A percentile compares a stretch with the other conserved stretches of the same genome.
Evolutionary conservation across 139 green algal genomes (phyloP).

Genomic region (Tetraselmis striata): DNA sequence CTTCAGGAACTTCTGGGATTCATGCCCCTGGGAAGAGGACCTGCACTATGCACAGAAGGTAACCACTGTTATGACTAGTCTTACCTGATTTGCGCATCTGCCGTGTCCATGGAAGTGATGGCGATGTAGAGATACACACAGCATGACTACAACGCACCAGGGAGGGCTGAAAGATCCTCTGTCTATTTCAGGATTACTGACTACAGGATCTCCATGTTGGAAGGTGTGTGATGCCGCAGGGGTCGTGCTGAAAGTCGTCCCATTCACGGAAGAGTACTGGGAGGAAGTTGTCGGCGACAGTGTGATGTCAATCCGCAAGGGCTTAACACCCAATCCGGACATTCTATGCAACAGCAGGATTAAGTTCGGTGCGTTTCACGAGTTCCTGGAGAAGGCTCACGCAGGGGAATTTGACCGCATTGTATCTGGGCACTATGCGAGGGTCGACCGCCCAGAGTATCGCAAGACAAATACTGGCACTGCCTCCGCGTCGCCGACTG

Average conservation of each 20-base stretch:
- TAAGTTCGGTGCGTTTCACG: conserved; percentile 90
- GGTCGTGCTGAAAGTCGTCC: conserved; percentile 77
- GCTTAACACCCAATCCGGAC: conserved; percentile 95
- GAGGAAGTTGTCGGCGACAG: conserved; percentile 76
- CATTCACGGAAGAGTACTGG: conserved; percentile 83
- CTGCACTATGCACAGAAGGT: conserved; percentile 77
- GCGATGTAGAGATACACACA: too few species aligned
- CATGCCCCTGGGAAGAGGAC: conserved; percentile 97
- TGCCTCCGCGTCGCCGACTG: conserved; percentile 27
- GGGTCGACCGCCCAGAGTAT: conserved; percentile 17
- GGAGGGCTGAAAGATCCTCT: too few species aligned
- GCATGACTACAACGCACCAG: too few species aligned
- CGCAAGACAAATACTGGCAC: conserved; percentile 25
- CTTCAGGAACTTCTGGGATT: conserved; percentile 91
- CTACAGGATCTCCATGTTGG: conserved; percentile 10
- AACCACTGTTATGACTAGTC: background rate
- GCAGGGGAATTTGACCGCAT: conserved; percentile 54
- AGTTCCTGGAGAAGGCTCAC: conserved; percentile 57
- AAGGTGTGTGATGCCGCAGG: conserved; percentile 62
- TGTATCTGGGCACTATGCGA: conserved; percentile 75
- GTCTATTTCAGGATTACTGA: too few species aligned
- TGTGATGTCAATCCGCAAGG: conserved; percentile 74
- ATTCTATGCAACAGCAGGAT: conserved; percentile 93
- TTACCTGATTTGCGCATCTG: too few species aligned
- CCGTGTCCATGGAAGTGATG: too few species aligned